Base-by-base conservation (phyloP, 1,284 basidiomycete species). In the Fomitopsis pinicola region DNA sequence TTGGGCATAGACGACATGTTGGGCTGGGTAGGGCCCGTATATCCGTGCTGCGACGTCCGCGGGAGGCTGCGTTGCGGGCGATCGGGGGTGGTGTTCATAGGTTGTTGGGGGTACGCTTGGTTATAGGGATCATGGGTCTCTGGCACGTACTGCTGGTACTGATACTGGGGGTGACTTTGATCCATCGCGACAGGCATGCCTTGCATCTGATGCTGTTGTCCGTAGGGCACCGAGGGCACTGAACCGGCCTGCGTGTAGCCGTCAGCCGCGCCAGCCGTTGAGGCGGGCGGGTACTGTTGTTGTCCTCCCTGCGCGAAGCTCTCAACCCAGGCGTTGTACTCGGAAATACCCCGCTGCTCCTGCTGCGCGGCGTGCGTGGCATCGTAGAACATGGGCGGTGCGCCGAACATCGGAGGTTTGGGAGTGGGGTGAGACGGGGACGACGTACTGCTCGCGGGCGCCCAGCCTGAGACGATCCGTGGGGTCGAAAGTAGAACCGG, bases 321-420 rank as follows among this genome's bases (percentile, higher is more conserved):
- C n/a, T 68, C 64, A 14, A 69, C 57, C 71, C 71, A 74, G 35
- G 68, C 65, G 38, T 70, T 64, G 62, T 73, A 74, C 59, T 68
- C 64, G 35, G 19, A 5, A 3, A 40, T 26, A 28, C 58, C 38
- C 52, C 66, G 52, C 35, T 36, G 52, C 57, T 64, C 65, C 63
- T 57, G 55, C 28, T 63, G 46, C 45, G 62, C 59, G 0, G 64
- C 68, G 46, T 69, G 64, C 42, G 67, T 68, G 38, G 69, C 68
- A 59, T 72, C 72, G 63, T 69, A 74, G 60, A 68, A 71, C 17
- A 72, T 65, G 5, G 72, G 71, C 15, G 60, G 60, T 50, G 69
- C 62, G 30, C 70, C 71, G 57, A 73, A 71, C 72, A 73, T 74
- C 42, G 58, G 59, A 53, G 48, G 28, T 26, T 50, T 22, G 9